Evolutionary conservation across 371 early-diverging fungal species (phyloP).

Genomic region (Fennellomyces sp.): DNA sequence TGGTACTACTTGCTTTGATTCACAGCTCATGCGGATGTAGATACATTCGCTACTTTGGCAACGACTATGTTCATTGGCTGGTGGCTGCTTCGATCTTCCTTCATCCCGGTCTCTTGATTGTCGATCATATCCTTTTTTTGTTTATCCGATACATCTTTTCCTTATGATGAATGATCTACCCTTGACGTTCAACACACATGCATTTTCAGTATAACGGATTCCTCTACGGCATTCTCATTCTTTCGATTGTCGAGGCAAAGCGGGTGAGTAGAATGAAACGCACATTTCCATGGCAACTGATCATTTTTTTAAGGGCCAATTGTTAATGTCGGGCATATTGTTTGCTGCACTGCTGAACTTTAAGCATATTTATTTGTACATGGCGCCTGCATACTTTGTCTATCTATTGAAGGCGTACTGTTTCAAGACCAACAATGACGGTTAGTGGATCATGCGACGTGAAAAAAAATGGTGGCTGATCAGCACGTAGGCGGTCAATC

Average conservation of each 20-base stretch:
- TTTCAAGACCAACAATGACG: conserved; percentile 41
- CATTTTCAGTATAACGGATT: conserved; percentile 99
- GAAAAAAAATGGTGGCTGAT: background rate
- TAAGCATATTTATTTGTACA: conserved; percentile 96
- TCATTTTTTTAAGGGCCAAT: conserved; percentile 45
- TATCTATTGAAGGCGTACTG: conserved; percentile 88
- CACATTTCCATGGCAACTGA: background rate
- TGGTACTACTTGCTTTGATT: background rate
- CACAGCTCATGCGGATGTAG: conserved; percentile 15
- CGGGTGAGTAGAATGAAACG: too few species aligned
- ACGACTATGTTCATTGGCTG: conserved; percentile 39
- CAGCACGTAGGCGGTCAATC: too few species aligned
- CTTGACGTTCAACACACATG: conserved; percentile 49
- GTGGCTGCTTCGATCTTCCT: conserved; percentile 68
- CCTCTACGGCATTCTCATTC: conserved; percentile 85
- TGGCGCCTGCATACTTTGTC: conserved; percentile 94
- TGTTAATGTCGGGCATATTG: conserved; percentile 72
- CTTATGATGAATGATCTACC: background rate
- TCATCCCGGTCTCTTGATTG: conserved; percentile 86
- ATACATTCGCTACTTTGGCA: conserved; percentile 41
- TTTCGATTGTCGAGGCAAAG: conserved; percentile 76
- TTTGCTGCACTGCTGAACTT: conserved; percentile 93
- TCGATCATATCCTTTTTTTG: conserved; percentile 72
- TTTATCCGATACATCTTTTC: background rate
- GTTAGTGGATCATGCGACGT: conserved; percentile 27